Base-by-base conservation (phyloP, 495 filamentous ascomycete species). In the Trypethelium eluteriae region DNA sequence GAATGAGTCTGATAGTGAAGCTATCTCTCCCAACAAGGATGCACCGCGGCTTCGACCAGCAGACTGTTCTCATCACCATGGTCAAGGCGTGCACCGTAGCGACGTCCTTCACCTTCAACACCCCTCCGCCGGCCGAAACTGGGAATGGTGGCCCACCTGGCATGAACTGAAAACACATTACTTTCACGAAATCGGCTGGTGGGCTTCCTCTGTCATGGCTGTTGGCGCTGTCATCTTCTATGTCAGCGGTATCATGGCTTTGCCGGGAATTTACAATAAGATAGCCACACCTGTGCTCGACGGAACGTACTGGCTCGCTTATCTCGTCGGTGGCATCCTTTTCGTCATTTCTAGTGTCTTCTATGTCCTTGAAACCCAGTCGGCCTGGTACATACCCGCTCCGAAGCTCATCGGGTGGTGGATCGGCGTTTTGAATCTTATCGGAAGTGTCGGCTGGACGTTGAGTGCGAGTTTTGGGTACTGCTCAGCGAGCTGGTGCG, bases 71-170 rank as follows among this genome's bases (percentile, higher is more conserved):
- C 65, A 67, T 35, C 65, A 67, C 59, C 65, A 67, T 49, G 38
- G 25, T 6, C 3, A 25, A n/a, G 65, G 65, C 39, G 12, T 47
- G 18, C 65, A 62, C 38, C n/a, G 38, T 6, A 62, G 39, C 56
- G 35, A 57, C 2, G 35, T 57, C 34, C 38, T 63, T 16, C 50
- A 67, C 9, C 18, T 61, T 2, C 56, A 47, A 35, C 65, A 62
- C 36, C 56, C 59, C 35, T 32, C n/a, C 16, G 59, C 65, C n/a
- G 56, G 65, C 16, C 65, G 65, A 3, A 62, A n/a, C 3, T 69
- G 67, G 67, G 41, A 59, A 62, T 69, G 67, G 67, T 65, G 53
- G 47, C 67, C 67, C 12, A 64, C 67, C 6, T 69, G 67, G 67
- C 56, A 65, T 3, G 67, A 69, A 32, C 32, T 66, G 16, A 61